Evolutionary conservation across 1,284 basidiomycete genomes (phyloP).

Genomic region (Ceratobasidium papillatum): DNA sequence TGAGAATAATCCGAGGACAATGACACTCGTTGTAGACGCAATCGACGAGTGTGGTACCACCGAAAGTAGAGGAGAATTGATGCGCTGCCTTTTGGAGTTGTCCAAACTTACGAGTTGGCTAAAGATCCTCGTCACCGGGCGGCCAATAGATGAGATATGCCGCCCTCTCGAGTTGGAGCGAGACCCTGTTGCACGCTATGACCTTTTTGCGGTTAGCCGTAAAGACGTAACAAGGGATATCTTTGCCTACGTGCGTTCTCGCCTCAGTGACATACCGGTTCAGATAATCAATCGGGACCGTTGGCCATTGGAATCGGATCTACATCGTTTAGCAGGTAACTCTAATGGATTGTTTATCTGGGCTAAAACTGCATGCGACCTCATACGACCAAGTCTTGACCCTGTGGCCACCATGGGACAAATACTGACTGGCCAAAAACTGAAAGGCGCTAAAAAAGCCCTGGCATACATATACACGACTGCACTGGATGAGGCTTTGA

Average conservation of each 20-base stretch:
- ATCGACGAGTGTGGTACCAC: conserved; percentile 25
- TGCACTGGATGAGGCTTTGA: conserved; percentile 21
- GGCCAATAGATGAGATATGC: conserved; percentile 24
- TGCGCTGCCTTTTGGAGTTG: neutral
- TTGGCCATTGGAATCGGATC: neutral
- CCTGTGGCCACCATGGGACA: neutral
- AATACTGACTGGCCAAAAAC: neutral
- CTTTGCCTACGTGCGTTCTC: neutral
- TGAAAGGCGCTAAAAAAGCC: neutral
- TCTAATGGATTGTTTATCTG: conserved; percentile 39
- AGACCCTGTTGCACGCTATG: neutral
- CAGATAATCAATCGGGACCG: neutral
- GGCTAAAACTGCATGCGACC: conserved; percentile 27
- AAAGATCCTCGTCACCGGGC: conserved; percentile 36
- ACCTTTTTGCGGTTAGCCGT: neutral
- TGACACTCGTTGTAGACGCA: conserved; percentile 36
- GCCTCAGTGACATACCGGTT: neutral
- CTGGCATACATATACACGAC: conserved; percentile 15
- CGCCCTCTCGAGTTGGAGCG: neutral
- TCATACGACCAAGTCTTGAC: conserved; percentile 8
- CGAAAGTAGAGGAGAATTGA: conserved; percentile 2
- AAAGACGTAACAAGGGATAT: neutral
- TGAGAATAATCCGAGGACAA: neutral
- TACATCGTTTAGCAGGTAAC: neutral
- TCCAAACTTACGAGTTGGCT: neutral